Conservation (phyloP, 108 stramenopile genomes). For the Aurantiochytrium sp. region DNA sequence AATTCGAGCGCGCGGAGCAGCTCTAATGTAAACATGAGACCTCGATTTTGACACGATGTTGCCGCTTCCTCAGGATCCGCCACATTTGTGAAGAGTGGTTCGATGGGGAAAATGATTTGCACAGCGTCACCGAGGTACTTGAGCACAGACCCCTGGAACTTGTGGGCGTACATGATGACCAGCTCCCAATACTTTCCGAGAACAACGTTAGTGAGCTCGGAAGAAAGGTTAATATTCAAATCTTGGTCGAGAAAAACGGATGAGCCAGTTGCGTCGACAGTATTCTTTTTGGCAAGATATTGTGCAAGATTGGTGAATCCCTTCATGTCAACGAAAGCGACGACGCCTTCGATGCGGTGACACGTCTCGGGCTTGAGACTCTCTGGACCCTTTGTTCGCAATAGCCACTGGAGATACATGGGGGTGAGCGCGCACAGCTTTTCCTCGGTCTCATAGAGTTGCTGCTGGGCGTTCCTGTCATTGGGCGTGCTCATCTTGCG, state of each 20-base stretch:
- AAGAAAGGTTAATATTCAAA: not conserved
- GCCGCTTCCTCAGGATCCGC: not conserved
- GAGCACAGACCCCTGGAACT: not conserved
- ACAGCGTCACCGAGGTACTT: not conserved
- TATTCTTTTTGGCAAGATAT: not conserved
- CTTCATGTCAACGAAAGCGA: not conserved
- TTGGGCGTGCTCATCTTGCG: not conserved
- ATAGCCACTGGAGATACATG: not conserved
- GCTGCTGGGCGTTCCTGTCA: not conserved
- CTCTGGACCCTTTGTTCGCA: not conserved
- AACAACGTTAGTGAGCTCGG: not conserved
- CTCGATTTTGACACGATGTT: not conserved
- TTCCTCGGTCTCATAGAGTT: not conserved
- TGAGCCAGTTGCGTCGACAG: not conserved
- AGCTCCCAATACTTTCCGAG: not conserved
- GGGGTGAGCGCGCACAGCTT: not conserved
- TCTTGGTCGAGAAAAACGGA: not conserved
- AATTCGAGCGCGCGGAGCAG: not conserved
- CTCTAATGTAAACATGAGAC: not conserved
- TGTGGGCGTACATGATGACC: conserved; percentile 5
- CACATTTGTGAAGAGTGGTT: not conserved
- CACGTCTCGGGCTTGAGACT: not conserved
- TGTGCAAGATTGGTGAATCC: not conserved
- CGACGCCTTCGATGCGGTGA: not conserved
- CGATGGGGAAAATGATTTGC: not conserved